Evolutionary conservation across 371 early-diverging fungal genomes (phyloP), one percentile per base, ranked within the genome.

Genomic region (Rhizomucor miehei): DNA sequence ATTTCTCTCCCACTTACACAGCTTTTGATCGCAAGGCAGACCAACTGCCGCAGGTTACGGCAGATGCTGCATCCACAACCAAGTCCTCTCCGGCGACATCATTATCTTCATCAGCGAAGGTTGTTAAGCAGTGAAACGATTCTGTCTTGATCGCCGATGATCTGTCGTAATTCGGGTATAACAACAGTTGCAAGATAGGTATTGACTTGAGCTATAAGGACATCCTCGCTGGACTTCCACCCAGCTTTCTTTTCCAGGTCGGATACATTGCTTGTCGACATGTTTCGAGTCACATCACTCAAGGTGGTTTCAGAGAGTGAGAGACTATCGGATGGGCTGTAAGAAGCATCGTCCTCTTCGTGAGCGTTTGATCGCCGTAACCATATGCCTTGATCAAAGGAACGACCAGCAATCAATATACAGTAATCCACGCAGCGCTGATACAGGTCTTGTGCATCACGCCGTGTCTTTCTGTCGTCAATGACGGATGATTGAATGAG

Each of bases 341-440:
- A 58, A 2, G 40, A 17, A 6, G 66, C 36, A 13, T 53, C 58
- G 9, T 67, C 68, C 16, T 68, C 70, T 19, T 73, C 70, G 38
- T 79, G 70, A 1, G 71, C 54, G 12, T 71, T 65, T 13, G 69
- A 56, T n/a, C 76, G 73, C 19, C 89, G 71, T 34, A 87, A 64
- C 90, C 91, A 89, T 1, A 84, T 63, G 14, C 88, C 81, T 56
- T 88, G 87, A 44, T 89, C 90, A 60, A 89, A 85, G 17, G 89
- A 80, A 17, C 87, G 83, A 6, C 92, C 92, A 0, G 86, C 81
- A 54, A 89, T 85, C 58, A 88, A 69, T 17, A 91, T 84, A 55
- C 91, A 89, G 37, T 81, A 84, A 52, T 92, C 93, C 21, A 86
- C 69, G 37, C 89, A 80, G 2, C 88, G 80, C 58, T 84, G 83